A percentile compares a stretch with the other conserved stretches of the same genome.
phyloP scores from a whole-genome alignment of 495 filamentous ascomycete species.

The Aspergillus nanangensis region DNA sequence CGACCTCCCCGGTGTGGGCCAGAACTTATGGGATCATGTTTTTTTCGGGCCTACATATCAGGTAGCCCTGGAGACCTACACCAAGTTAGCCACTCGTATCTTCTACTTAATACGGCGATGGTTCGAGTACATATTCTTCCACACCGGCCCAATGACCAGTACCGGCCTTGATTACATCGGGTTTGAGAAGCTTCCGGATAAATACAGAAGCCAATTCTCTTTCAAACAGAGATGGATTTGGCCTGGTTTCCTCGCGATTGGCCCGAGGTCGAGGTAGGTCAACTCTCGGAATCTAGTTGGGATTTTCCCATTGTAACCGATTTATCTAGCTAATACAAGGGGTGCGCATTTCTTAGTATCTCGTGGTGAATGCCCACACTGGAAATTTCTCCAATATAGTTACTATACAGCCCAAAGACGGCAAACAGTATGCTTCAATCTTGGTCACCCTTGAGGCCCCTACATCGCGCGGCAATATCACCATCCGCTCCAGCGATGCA shows the following conservation, averaged over 20 bases:
- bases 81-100: slow-evolving; percentile 15
- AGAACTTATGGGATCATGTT: slow-evolving; percentile 46
- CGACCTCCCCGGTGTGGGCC: slow-evolving; percentile 47
- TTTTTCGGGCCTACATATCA: slow-evolving; percentile 31
- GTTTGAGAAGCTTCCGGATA: slow-evolving; percentile 43
- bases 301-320: background rate
- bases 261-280: slow-evolving; percentile 50
- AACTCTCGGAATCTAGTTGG: background rate
- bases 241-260: slow-evolving; percentile 46
- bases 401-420: slow-evolving; percentile 28
- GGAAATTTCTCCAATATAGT: slow-evolving; percentile 41
- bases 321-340: background rate
- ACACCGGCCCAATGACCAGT: slow-evolving; percentile 37
- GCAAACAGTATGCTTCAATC: slow-evolving; percentile 45
- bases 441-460: slow-evolving; percentile 36
- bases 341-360: slow-evolving; percentile 18
- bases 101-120: slow-evolving; percentile 8
- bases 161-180: slow-evolving; percentile 41
- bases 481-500: slow-evolving; percentile 37
- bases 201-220: slow-evolving; percentile 16
- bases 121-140: slow-evolving; percentile 4
- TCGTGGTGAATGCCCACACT: slow-evolving; percentile 30
- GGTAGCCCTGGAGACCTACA: slow-evolving; percentile 34
- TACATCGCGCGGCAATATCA: slow-evolving; percentile 51
- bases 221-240: slow-evolving; percentile 24